Percentiles rank a stretch among this genome's conserved stretches.
Evolutionary conservation across 495 filamentous ascomycete genomes (phyloP).

Genomic region (Penicillium nucicola): DNA sequence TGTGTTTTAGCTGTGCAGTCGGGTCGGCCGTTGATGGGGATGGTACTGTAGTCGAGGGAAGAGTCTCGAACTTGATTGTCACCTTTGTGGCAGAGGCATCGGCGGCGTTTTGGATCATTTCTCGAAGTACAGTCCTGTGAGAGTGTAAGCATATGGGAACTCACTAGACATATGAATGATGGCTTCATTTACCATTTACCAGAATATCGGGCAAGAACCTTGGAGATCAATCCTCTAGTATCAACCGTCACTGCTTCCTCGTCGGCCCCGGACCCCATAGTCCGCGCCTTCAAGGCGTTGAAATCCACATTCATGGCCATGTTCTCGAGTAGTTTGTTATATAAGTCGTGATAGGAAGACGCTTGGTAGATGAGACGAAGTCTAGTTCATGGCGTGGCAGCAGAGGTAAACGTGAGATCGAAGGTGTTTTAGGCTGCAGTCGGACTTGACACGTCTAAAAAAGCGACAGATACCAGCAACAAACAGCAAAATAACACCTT

Average conservation of each 20-base stretch:
- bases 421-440: neutral
- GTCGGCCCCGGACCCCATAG: conserved; percentile 78
- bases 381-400: too few species aligned
- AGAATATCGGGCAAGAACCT: conserved; percentile 91
- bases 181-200: conserved; percentile 66
- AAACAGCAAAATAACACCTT: neutral
- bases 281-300: conserved; percentile 77
- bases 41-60: conserved; percentile 74
- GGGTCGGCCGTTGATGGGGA: conserved; percentile 63
- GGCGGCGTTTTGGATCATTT: conserved; percentile 96
- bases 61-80: conserved; percentile 83
- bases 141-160: conserved; percentile 5
- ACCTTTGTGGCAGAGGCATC: conserved; percentile 91
- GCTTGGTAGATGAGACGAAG: too few species aligned
- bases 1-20: conserved; percentile 74
- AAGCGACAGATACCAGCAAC: too few species aligned
- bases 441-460: neutral
- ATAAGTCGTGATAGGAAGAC: neutral
- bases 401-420: neutral
- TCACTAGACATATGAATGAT: neutral
- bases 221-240: conserved; percentile 93
- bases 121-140: conserved; percentile 65
- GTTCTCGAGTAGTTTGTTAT: conserved; percentile 25
- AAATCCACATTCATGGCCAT: conserved; percentile 69
- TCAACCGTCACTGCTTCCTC: conserved; percentile 99